phyloP scores from a whole-genome alignment of 2,329 filamentous ascomycete genomes.

The Alternaria sp. region DNA sequence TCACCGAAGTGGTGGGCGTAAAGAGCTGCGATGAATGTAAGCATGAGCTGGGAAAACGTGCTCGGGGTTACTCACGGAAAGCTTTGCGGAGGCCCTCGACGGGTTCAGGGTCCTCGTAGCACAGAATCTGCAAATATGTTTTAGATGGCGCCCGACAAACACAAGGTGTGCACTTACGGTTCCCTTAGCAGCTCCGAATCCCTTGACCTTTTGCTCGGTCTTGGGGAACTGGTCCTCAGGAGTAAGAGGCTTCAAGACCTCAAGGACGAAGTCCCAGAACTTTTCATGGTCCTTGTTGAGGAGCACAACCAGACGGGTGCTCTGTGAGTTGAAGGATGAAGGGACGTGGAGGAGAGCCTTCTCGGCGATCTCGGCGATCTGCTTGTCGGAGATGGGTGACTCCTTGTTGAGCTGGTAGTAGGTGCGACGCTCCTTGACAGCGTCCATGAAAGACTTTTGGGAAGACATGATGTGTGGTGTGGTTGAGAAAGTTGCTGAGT shows the following conservation, averaged over 20 bases:
- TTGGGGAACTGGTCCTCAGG: slow-evolving; percentile 68
- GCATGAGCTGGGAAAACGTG: not conserved
- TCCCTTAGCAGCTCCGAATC: slow-evolving; percentile 77
- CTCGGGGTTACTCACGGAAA: slow-evolving; percentile 54
- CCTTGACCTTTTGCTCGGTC: slow-evolving; percentile 60
- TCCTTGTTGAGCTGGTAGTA: slow-evolving; percentile 73
- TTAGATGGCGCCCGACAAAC: slow-evolving; percentile 14
- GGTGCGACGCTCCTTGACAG: slow-evolving; percentile 73
- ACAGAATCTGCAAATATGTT: slow-evolving; percentile 67
- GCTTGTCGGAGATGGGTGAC: slow-evolving; percentile 64
- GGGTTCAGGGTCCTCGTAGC: slow-evolving; percentile 80
- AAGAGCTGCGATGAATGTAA: slow-evolving; percentile 48
- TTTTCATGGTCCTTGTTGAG: slow-evolving; percentile 84
- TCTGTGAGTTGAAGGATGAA: slow-evolving; percentile 88
- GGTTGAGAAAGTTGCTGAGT: slow-evolving; percentile 22
- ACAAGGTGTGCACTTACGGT: slow-evolving; percentile 63
- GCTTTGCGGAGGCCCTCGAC: slow-evolving; percentile 72
- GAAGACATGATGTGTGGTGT: slow-evolving; percentile 48
- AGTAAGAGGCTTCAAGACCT: slow-evolving; percentile 72
- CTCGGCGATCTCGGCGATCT: slow-evolving; percentile 69
- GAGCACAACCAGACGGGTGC: slow-evolving; percentile 79
- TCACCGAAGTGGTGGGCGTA: slow-evolving; percentile 82
- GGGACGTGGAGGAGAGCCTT: slow-evolving; percentile 73
- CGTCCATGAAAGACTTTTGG: slow-evolving; percentile 64
- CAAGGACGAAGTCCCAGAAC: slow-evolving; percentile 79